Percentiles rank a stretch among this genome's conserved stretches.
Conservation (phyloP, 1,284 basidiomycete species). For the Austroboletus novae-zelandiae region DNA sequence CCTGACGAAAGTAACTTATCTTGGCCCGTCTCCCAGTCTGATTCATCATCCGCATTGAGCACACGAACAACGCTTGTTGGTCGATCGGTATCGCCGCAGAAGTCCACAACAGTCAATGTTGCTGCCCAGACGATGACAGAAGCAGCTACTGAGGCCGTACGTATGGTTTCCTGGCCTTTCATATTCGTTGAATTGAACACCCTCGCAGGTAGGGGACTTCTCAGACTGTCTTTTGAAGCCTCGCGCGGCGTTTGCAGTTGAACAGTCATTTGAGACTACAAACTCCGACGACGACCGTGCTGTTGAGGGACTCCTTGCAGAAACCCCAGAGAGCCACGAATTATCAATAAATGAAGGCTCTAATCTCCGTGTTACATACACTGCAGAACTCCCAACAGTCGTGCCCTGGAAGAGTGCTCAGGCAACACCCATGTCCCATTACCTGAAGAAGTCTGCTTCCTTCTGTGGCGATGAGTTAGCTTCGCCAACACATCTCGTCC, state of each 20-base stretch:
- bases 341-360: constrained; percentile 32
- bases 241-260: constrained; percentile 26
- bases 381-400: constrained; percentile 34
- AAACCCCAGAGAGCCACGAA: constrained; percentile 32
- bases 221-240: constrained; percentile 26
- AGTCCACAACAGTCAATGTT: constrained; percentile 21
- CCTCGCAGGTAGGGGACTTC: constrained; percentile 32
- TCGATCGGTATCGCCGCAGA: constrained; percentile 37
- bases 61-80: constrained; percentile 32
- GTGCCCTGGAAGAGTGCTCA: constrained; percentile 41
- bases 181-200: constrained; percentile 32
- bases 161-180: constrained; percentile 31
- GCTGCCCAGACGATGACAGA: constrained; percentile 25
- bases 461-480: constrained; percentile 38
- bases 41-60: constrained; percentile 29
- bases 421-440: constrained; percentile 37
- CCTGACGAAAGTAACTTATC: constrained; percentile 35
- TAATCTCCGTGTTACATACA: constrained; percentile 39
- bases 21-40: constrained; percentile 26
- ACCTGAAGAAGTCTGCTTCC: constrained; percentile 38
- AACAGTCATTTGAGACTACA: constrained; percentile 34
- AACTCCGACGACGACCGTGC: constrained; percentile 37
- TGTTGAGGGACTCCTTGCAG: constrained; percentile 34
- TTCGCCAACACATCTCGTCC: constrained; percentile 46
- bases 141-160: constrained; percentile 30